Conservation (phyloP, 2,329 filamentous ascomycete genomes). For the Aspergillus sp. region DNA sequence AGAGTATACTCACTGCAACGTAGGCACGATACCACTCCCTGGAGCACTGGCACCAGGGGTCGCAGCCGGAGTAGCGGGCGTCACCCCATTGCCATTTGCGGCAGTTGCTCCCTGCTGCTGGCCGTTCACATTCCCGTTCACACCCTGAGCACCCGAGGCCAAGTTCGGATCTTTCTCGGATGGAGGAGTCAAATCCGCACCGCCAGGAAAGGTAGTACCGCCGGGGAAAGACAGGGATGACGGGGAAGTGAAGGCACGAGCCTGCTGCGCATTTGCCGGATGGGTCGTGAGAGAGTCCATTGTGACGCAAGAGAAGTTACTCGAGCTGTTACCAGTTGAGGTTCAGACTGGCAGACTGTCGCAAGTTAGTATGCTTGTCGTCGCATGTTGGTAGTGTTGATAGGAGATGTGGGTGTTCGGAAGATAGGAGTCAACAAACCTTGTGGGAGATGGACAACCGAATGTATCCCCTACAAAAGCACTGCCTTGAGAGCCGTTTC, state of each 20-base stretch:
- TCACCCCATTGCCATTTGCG: conserved; percentile 73
- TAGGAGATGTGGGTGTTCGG: conserved; percentile 14
- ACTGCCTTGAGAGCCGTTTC: conserved; percentile 19
- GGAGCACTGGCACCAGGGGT: conserved; percentile 81
- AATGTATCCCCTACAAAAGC: conserved; percentile 80
- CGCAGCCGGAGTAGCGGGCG: conserved; percentile 85
- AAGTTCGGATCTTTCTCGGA: conserved; percentile 64
- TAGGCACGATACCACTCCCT: conserved; percentile 87
- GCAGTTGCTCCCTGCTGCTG: conserved; percentile 60
- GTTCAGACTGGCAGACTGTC: conserved; percentile 1
- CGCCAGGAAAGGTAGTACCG: conserved; percentile 81
- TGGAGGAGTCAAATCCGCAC: conserved; percentile 76
- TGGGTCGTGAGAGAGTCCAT: conserved; percentile 94
- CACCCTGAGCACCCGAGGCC: conserved; percentile 44
- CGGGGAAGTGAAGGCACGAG: conserved; percentile 91
- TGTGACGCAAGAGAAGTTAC: conserved; percentile 39
- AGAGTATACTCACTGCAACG: conserved; percentile 87
- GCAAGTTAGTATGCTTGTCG: not conserved
- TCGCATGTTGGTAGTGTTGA: not conserved
- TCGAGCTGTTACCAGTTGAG: conserved; percentile 26
- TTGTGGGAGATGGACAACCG: conserved; percentile 91
- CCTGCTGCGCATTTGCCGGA: conserved; percentile 85
- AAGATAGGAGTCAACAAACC: conserved; percentile 44
- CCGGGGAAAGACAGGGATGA: conserved; percentile 90
- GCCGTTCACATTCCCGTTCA: conserved; percentile 51